These are phyloP conservation scores for Boechera divaricarpa DNA, from an alignment of 345 rosid species.

Conservation along the genomic window DNA sequence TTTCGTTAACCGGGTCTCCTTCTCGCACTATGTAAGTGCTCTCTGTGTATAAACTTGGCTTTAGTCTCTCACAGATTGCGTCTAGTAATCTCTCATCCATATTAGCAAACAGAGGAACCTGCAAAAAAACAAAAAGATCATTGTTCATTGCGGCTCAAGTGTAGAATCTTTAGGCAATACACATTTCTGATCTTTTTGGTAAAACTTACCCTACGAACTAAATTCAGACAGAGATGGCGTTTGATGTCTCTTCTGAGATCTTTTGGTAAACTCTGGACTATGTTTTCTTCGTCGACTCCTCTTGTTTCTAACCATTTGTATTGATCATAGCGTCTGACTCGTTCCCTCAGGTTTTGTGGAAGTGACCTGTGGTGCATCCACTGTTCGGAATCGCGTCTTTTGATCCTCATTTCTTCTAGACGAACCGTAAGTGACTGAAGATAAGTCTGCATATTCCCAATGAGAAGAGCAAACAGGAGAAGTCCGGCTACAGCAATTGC, in stretches of 20 bases:
- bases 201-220: not conserved
- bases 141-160: not conserved
- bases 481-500: not conserved
- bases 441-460: slow-evolving; percentile 1
- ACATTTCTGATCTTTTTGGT: not conserved
- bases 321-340: not conserved
- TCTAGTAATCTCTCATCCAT: slow-evolving; percentile 3
- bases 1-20: slow-evolving; percentile 9
- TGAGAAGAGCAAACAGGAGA: slow-evolving; percentile 7
- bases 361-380: slow-evolving; percentile 7
- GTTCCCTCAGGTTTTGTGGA: slow-evolving; percentile 5
- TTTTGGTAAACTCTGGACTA: slow-evolving; percentile 3
- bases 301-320: slow-evolving; percentile 7
- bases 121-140: not conserved
- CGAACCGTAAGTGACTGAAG: slow-evolving; percentile 8
- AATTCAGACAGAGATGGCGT: not conserved
- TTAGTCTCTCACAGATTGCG: slow-evolving; percentile 9
- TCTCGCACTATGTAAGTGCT: slow-evolving; percentile 9
- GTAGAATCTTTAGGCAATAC: not conserved
- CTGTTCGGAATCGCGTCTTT: slow-evolving; percentile 6
- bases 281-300: slow-evolving; percentile 9
- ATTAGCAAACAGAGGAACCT: slow-evolving; percentile 14
- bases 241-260: slow-evolving; percentile 5
- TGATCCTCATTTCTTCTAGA: not conserved
- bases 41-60: not conserved